Evolutionary conservation across 2,329 filamentous ascomycete genomes (phyloP), one percentile per base, ranked within the genome.

Genomic region (Orbilia quercus): DNA sequence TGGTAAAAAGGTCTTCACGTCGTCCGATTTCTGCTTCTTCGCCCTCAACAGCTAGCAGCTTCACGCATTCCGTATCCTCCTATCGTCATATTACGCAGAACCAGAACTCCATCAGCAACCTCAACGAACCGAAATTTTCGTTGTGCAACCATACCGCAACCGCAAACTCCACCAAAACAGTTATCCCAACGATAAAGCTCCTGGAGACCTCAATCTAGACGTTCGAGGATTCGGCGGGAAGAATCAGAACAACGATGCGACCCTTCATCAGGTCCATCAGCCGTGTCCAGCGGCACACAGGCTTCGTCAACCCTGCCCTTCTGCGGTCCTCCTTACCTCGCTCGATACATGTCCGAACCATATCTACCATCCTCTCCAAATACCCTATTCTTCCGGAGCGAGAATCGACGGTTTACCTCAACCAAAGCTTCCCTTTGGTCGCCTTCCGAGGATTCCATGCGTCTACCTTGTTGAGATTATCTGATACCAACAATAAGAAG

Each of bases 381-480:
- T 51, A 65, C 28, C 64, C 64, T n/a, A 60, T 25, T 18, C 18
- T 34, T 6, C 25, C 54, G 2, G 38, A 53, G 4, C 60, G 42
- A 28, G 60, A 48, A 7, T 59, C 50, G 7, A 16, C 36, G 9
- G 58, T 38, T 0, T 73, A 73, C 22, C n/a, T 62, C 23, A 73
- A 73, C 54, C 69, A 73, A 28, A 54, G 23, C 44, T 73, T 73
- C 48, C 31, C 69, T 25, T 23, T 59, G 12, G 69, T 73, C n/a
- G 54, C 69, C 18, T 73, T 73, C 60, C 60, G 69, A 14, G 69
- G 69, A 23, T 73, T 73, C 55, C 69, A 73, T 45, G 60, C 60
- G 25, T 73, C 69, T 7, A 73, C 69, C 5, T 73, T 73, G 48
- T 31, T 73, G 40, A 73, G 69, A 73, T 73, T 73, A 73, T 58